Percentiles rank a stretch among this genome's conserved stretches.
Conservation (phyloP, 2,329 filamentous ascomycete species). For the Fusarium oxysporum region DNA sequence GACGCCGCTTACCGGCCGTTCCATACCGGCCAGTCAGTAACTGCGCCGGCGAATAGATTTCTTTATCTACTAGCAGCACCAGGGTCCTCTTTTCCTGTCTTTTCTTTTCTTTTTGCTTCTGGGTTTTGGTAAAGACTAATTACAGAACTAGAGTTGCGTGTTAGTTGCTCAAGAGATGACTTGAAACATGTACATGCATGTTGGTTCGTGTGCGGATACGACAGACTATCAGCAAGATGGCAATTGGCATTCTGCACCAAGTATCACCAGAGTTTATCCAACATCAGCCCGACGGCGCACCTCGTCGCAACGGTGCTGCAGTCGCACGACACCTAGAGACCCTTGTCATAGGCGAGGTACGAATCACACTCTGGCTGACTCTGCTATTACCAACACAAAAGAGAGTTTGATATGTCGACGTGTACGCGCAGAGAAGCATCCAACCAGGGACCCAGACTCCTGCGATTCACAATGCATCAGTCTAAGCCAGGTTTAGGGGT, state of each 20-base stretch:
- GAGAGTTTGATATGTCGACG: background rate
- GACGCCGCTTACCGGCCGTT: slow-evolving; percentile 33
- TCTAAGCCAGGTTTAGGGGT: slow-evolving; percentile 8
- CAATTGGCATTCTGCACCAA: slow-evolving; percentile 6
- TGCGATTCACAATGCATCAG: slow-evolving; percentile 37
- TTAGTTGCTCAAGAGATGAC: background rate
- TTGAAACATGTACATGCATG: slow-evolving; percentile 1
- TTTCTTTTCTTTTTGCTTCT: background rate
- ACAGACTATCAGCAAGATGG: background rate
- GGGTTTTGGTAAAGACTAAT: background rate
- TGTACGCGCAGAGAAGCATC: slow-evolving; percentile 8
- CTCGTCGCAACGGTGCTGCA: slow-evolving; percentile 43
- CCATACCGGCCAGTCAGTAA: slow-evolving; percentile 30
- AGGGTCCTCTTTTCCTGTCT: background rate
- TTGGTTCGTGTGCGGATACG: background rate
- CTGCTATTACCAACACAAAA: background rate
- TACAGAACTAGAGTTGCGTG: background rate
- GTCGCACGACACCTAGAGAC: slow-evolving; percentile 40
- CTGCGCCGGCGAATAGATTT: background rate
- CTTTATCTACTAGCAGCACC: background rate
- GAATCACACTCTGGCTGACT: slow-evolving; percentile 32
- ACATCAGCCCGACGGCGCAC: slow-evolving; percentile 22
- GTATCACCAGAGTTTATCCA: slow-evolving; percentile 14
- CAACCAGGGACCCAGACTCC: background rate
- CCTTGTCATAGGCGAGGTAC: slow-evolving; percentile 38